phyloP scores from a whole-genome alignment of 2,329 filamentous ascomycete species.

The Fusarium sp. region DNA sequence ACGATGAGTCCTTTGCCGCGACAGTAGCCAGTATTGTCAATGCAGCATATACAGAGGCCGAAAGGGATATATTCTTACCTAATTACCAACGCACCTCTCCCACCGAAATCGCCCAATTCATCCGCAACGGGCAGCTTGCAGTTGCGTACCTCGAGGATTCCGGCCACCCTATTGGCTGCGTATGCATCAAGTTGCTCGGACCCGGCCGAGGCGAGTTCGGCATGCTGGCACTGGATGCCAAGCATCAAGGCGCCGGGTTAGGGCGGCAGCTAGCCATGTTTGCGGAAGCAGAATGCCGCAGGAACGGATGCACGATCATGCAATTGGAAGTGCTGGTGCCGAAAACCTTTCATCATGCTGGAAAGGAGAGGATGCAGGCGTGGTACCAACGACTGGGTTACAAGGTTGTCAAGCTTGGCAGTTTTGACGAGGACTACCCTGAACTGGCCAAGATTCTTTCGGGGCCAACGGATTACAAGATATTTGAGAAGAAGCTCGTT shows the following conservation, averaged over 20 bases:
- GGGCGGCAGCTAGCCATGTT: conserved; percentile 44
- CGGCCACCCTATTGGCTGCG: conserved; percentile 41
- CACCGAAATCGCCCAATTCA: conserved; percentile 35
- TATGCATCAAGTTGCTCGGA: conserved; percentile 40
- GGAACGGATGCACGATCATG: conserved; percentile 44
- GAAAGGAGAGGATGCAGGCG: conserved; percentile 42
- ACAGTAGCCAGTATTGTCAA: conserved; percentile 44
- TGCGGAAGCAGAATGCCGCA: conserved; percentile 44
- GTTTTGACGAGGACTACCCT: conserved; percentile 46
- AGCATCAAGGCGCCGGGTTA: conserved; percentile 39
- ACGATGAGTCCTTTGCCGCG: conserved; percentile 27
- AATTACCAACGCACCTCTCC: conserved; percentile 44
- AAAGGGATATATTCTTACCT: conserved; percentile 42
- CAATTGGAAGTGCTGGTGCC: conserved; percentile 47
- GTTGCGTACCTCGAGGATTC: conserved; percentile 31
- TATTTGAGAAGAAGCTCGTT: conserved; percentile 44
- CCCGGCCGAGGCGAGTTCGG: conserved; percentile 41
- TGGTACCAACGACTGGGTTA: conserved; percentile 49
- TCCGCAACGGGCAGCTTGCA: conserved; percentile 40
- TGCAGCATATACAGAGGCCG: conserved; percentile 40
- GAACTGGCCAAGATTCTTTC: conserved; percentile 40
- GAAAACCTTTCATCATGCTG: conserved; percentile 40
- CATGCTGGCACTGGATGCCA: conserved; percentile 45
- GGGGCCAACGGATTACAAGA: conserved; percentile 44
- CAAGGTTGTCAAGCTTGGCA: conserved; percentile 38